Evolutionary conservation across 306 rosid genomes (phyloP).

Genomic region (Sophora flavescens): DNA sequence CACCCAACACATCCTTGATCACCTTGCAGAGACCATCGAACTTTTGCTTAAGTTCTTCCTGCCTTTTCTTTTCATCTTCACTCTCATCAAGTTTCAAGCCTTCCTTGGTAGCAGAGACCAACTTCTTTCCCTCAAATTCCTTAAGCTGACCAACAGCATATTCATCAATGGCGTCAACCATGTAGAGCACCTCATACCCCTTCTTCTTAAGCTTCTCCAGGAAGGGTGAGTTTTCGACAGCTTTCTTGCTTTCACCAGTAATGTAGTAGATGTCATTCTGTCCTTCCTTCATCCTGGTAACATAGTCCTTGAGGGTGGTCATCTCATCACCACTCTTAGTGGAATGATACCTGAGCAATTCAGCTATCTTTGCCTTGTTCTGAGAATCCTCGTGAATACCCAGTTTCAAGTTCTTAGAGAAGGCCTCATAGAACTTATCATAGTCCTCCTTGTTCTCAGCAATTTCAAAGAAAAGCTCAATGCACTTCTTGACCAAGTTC

Average conservation of each 20-base stretch:
- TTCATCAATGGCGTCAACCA: conserved; percentile 97
- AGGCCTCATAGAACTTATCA: conserved; percentile 86
- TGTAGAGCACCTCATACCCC: conserved; percentile 81
- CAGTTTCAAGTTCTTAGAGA: conserved; percentile 87
- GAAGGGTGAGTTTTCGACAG: conserved; percentile 95
- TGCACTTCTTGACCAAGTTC: conserved; percentile 89
- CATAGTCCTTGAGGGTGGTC: conserved; percentile 93
- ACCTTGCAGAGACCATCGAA: conserved; percentile 90
- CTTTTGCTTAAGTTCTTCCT: conserved; percentile 75
- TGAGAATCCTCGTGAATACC: conserved; percentile 90
- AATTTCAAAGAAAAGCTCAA: conserved; percentile 86
- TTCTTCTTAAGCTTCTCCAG: conserved; percentile 91
- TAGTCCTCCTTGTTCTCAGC: conserved; percentile 98
- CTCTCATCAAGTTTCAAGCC: conserved; percentile 87
- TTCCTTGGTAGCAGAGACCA: conserved; percentile 93
- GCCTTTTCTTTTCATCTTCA: conserved; percentile 77
- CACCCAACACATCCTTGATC: conserved; percentile 92
- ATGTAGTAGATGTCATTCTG: conserved; percentile 87
- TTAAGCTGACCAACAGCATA: conserved; percentile 91
- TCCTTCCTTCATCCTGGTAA: conserved; percentile 98
- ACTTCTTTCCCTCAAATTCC: conserved; percentile 93
- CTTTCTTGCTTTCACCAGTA: conserved; percentile 93
- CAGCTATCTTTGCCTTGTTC: conserved; percentile 88
- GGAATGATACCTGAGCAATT: conserved; percentile 84
- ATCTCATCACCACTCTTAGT: conserved; percentile 91